phyloP scores from a whole-genome alignment of 805 yeast genomes.

The Geotrichum ghanense region DNA sequence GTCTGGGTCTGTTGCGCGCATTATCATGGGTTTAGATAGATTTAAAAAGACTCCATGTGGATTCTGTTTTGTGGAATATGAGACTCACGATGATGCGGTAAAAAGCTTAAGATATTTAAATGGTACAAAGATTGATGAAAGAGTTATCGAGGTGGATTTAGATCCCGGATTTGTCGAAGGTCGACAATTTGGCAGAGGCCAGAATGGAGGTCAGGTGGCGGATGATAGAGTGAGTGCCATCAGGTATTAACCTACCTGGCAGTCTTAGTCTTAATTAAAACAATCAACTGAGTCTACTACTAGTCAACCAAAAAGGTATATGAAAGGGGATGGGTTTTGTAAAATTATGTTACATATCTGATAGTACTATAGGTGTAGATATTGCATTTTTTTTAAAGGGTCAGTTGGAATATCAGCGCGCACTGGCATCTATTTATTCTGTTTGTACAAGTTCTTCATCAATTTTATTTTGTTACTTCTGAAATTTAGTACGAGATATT shows the following conservation, averaged over 20 bases:
- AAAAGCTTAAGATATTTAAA: slow-evolving; percentile 75
- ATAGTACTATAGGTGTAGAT: too few relatives aligned
- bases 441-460: too few relatives aligned
- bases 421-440: too few relatives aligned
- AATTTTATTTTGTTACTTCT: too few relatives aligned
- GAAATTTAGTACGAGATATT: background rate
- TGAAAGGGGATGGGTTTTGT: too few relatives aligned
- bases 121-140: slow-evolving; percentile 75
- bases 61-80: slow-evolving; percentile 83
- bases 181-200: slow-evolving; percentile 90
- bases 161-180: slow-evolving; percentile 97
- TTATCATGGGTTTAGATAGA: slow-evolving; percentile 91
- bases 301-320: too few relatives aligned
- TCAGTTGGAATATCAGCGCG: too few relatives aligned
- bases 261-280: too few relatives aligned
- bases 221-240: slow-evolving; percentile 51
- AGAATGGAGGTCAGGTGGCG: slow-evolving; percentile 81
- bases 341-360: too few relatives aligned
- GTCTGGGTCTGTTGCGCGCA: slow-evolving; percentile 58
- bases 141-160: slow-evolving; percentile 70
- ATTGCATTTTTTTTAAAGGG: too few relatives aligned
- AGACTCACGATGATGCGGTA: slow-evolving; percentile 55
- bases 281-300: too few relatives aligned
- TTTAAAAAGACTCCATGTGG: slow-evolving; percentile 92
- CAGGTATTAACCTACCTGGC: too few relatives aligned